Evolutionary conservation across 352 stramenopile species (phyloP).

Genomic region (Phytophthora lateralis): DNA sequence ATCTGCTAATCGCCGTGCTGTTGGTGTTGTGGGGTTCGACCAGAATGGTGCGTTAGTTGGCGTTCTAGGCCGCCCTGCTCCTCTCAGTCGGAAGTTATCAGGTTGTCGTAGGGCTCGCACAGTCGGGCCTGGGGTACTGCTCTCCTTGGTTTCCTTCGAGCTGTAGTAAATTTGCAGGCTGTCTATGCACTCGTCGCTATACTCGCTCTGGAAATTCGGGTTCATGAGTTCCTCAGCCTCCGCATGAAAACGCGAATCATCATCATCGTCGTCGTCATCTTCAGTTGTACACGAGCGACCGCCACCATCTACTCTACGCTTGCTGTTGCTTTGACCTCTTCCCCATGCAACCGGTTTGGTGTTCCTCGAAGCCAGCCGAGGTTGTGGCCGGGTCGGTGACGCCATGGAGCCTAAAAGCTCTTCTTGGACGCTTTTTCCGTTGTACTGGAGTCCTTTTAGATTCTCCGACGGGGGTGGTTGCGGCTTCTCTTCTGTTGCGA

Average conservation of each 20-base stretch:
- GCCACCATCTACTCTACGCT: background rate
- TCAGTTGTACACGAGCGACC: slow-evolving; percentile 21
- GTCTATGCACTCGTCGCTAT: slow-evolving; percentile 81
- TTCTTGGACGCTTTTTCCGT: slow-evolving; percentile 15
- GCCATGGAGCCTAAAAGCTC: slow-evolving; percentile 4
- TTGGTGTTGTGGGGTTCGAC: slow-evolving; percentile 8
- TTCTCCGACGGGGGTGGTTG: slow-evolving; percentile 8
- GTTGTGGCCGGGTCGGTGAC: slow-evolving; percentile 16
- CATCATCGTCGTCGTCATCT: slow-evolving; percentile 35
- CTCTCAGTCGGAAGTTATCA: slow-evolving; percentile 10
- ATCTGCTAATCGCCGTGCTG: slow-evolving; percentile 1
- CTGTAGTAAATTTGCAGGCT: slow-evolving; percentile 77
- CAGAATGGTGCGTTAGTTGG: slow-evolving; percentile 5
- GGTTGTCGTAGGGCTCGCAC: slow-evolving; percentile 12
- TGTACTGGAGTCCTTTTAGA: background rate
- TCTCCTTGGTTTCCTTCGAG: slow-evolving; percentile 36
- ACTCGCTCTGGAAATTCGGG: slow-evolving; percentile 80
- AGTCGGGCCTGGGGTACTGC: slow-evolving; percentile 1
- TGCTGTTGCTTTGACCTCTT: slow-evolving; percentile 7
- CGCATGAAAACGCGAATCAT: slow-evolving; percentile 49
- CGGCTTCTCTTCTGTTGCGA: slow-evolving; percentile 32
- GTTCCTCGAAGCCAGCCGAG: background rate
- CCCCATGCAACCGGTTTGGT: slow-evolving; percentile 29
- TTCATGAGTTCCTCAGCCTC: slow-evolving; percentile 77
- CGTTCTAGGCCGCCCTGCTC: slow-evolving; percentile 1